Percentiles rank a stretch among this genome's conserved stretches.
phyloP scores from a whole-genome alignment of 495 filamentous ascomycete species.

The Aspergillus ellipticus region DNA sequence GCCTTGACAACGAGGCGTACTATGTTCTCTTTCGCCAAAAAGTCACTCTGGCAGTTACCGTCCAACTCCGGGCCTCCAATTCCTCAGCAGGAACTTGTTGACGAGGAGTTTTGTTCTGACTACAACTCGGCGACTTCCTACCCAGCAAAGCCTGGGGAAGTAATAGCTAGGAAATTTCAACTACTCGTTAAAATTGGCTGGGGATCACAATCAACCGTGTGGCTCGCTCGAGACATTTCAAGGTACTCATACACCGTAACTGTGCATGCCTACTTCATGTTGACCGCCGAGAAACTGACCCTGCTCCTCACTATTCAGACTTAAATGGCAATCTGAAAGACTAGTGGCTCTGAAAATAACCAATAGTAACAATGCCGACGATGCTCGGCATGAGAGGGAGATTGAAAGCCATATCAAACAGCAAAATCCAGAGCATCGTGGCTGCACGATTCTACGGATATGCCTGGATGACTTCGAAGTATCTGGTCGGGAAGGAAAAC shows the following conservation, averaged over 20 bases:
- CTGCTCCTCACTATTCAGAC: conserved; percentile 6
- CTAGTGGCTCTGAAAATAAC: conserved; percentile 31
- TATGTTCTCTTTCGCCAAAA: too few relatives aligned
- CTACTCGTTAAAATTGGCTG: conserved; percentile 35
- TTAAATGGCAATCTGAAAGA: conserved; percentile 17
- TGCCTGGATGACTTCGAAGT: conserved; percentile 22
- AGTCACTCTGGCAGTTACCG: too few relatives aligned
- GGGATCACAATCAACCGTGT: conserved; percentile 29
- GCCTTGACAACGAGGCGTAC: too few relatives aligned
- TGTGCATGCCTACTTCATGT: background rate
- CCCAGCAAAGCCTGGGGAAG: conserved; percentile 34
- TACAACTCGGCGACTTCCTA: conserved; percentile 30
- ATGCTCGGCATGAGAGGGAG: conserved; percentile 24
- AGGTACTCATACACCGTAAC: too few relatives aligned
- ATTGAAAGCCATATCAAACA: conserved; percentile 22
- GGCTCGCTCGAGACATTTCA: conserved; percentile 27
- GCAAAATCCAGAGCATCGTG: conserved; percentile 21
- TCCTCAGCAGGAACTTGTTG: too few relatives aligned
- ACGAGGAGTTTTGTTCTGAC: conserved; percentile 19
- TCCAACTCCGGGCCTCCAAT: too few relatives aligned
- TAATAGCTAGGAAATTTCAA: conserved; percentile 26
- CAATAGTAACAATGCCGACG: conserved; percentile 12
- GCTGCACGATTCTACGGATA: conserved; percentile 14
- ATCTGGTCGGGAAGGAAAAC: conserved; percentile 22
- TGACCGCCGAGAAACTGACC: background rate